Percentiles rank a stretch among this genome's conserved stretches.
Conservation (phyloP, 2,329 filamentous ascomycete genomes). For the Trichoderma sp. region DNA sequence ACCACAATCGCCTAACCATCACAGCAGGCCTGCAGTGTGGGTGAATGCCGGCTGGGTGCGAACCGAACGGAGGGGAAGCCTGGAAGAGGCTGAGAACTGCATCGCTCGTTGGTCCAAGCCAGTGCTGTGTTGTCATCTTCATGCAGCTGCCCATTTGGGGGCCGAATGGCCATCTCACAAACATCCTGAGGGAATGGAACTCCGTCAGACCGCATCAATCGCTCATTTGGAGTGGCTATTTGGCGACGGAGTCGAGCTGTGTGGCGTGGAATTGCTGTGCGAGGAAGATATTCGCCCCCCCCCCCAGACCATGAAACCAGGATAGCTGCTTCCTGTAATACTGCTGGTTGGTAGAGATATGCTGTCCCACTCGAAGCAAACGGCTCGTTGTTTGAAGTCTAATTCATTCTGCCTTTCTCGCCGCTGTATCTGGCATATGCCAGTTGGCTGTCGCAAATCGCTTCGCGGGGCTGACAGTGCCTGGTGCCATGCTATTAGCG, state of each 20-base stretch:
- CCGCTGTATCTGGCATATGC: not conserved
- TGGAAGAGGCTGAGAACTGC: constrained; percentile 23
- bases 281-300: constrained; percentile 11
- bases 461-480: not conserved
- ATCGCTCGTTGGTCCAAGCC: constrained; percentile 13
- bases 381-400: no score
- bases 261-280: not conserved
- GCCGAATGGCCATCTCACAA: not conserved
- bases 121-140: constrained; percentile 17
- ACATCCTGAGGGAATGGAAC: not conserved
- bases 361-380: not conserved
- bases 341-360: not conserved
- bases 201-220: not conserved
- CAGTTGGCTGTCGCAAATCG: not conserved
- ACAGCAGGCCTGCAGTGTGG: constrained; percentile 1
- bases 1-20: constrained; percentile 9
- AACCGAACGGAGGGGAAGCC: constrained; percentile 6
- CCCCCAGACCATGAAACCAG: constrained; percentile 1
- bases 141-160: constrained; percentile 18
- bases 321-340: not conserved
- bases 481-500: not conserved
- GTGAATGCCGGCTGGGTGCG: not conserved
- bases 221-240: not conserved
- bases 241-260: not conserved
- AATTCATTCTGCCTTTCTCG: not conserved